Conservation (phyloP, 371 early-diverging fungal species). For the Neoconidiobolus thromboides region DNA sequence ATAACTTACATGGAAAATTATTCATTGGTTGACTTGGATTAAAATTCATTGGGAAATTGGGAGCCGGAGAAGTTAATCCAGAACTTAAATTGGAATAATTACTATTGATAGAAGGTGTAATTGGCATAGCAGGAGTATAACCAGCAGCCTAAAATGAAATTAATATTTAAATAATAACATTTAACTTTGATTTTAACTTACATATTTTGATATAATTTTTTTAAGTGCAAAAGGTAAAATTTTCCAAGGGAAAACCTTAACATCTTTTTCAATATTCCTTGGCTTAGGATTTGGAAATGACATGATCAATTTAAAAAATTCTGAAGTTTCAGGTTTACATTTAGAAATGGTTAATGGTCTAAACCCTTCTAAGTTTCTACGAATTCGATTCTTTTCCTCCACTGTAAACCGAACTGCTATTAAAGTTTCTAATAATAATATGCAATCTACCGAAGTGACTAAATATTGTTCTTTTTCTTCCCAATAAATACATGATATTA, state of each 20-base stretch:
- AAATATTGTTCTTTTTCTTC: conserved; percentile 47
- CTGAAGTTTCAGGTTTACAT: conserved; percentile 45
- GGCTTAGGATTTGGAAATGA: conserved; percentile 65
- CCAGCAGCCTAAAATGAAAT: conserved; percentile 1
- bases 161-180: not conserved
- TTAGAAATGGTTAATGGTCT: conserved; percentile 60
- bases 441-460: conserved; percentile 64
- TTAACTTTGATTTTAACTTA: not conserved
- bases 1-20: not conserved
- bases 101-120: not conserved
- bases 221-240: conserved; percentile 39
- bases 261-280: conserved; percentile 68
- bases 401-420: conserved; percentile 56
- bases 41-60: not conserved
- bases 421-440: conserved; percentile 48
- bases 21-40: not conserved
- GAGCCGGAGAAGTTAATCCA: conserved; percentile 3
- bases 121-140: not conserved
- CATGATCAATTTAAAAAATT: conserved; percentile 70
- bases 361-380: conserved; percentile 65
- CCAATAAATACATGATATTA: conserved; percentile 72
- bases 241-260: conserved; percentile 65
- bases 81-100: not conserved
- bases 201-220: conserved; percentile 51
- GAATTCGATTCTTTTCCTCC: conserved; percentile 70